phyloP scores from a whole-genome alignment of 495 filamentous ascomycete genomes.

The Xylaria scruposa region DNA sequence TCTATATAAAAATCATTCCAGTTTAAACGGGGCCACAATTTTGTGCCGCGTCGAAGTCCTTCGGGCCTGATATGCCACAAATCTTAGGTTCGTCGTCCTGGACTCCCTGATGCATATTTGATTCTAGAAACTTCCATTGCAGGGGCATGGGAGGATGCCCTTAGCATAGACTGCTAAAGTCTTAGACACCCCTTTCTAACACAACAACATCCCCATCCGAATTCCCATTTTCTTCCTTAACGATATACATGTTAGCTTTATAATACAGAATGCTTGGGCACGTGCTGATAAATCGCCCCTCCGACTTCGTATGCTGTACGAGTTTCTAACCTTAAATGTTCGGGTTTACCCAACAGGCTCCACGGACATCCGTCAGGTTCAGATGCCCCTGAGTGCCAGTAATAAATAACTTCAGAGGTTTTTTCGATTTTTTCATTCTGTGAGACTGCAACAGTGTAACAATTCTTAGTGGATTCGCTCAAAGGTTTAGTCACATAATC shows the following conservation, averaged over 20 bases:
- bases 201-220: too few species aligned
- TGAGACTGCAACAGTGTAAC: too few species aligned
- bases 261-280: background rate
- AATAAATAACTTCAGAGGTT: too few species aligned
- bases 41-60: background rate
- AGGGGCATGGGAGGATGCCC: background rate
- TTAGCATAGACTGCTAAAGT: too few species aligned
- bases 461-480: background rate
- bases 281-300: background rate
- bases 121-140: background rate
- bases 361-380: background rate
- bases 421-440: too few species aligned
- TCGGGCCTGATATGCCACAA: background rate
- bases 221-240: too few species aligned
- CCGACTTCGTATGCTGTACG: background rate
- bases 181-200: too few species aligned
- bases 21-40: background rate
- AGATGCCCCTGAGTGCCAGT: too few species aligned
- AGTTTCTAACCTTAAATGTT: background rate
- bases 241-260: background rate
- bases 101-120: background rate
- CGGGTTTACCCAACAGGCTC: background rate
- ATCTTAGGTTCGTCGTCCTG: background rate
- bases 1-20: background rate
- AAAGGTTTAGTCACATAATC: background rate